Evolutionary conservation across 495 filamentous ascomycete species (phyloP), one percentile per base, ranked within the genome.

Genomic region (Pyrenula massariospora): DNA sequence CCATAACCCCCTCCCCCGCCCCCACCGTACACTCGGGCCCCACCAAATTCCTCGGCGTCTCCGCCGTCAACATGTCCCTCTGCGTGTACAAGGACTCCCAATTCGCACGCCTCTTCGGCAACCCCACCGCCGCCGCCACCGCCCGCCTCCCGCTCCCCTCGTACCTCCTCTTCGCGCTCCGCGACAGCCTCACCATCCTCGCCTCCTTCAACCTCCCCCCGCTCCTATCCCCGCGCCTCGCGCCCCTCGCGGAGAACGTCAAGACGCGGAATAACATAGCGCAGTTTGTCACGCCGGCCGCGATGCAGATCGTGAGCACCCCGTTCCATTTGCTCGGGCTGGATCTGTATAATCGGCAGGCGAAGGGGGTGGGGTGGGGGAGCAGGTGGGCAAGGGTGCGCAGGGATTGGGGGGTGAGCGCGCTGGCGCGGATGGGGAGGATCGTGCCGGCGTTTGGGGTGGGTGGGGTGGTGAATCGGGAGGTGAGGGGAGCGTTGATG

Each of bases 371-470:
- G 19, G 65, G 60, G 2, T 83, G 77, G 76, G 66, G 69, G 49
- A 82, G 86, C 2, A 76, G 92, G 48, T 77, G 77, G 70, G 60
- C 69, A 15, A 78, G 81, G 51, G 83, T 96, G 12, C 73, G 77
- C 53, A 77, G 78, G 66, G 91, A 96, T 64, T 96, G 91, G 79
- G 73, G 77, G 22, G 76, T 85, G 10, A 94, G 88, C 63, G 81
- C 81, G 48, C 76, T 79, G 63, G 92, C 92, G 60, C 75, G 93
- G 53, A 88, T 96, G 74, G 87, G 86, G 48, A 83, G 93, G 71
- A 96, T 96, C 62, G 79, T 97, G 23, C 92, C 93, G 52, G 92
- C 92, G 19, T 96, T 96, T 78, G 92, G 92, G 24, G 73, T 96
- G 50, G 92, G 92, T 1, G 92, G 92, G 2, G 91, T 95, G 50